Base-by-base conservation (phyloP, 495 filamentous ascomycete species). In the Hyaloscypha bicolor region DNA sequence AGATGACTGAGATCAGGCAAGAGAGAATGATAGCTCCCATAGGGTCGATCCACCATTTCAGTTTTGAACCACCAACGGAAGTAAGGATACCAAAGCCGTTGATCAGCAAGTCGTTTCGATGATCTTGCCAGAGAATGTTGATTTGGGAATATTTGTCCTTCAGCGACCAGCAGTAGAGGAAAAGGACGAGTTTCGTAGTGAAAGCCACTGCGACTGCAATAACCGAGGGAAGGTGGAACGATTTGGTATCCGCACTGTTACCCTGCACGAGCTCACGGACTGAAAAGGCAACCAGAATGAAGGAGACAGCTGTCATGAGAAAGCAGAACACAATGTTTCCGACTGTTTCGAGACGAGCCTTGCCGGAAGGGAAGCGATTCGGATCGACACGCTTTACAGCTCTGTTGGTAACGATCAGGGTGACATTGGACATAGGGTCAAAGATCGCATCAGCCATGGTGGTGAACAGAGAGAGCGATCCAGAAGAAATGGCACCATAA, bases 251-350 rank as follows among this genome's bases (percentile, higher is more conserved):
- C 21, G 73, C 60, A 29, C 37, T 22, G 19, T 69, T 73, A n/a
- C 75, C 76, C 6, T 60, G 71, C 12, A 76, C 81, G 9, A 99
- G 80, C 42, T 96, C 90, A 29, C 88, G 83, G 32, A 86, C 80
- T 0, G 93, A 93, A 76, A 97, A 90, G 52, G 94, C 93, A 67
- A 99, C 93, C 29, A 99, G 83, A 76, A 98, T 91, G 69, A 92
- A 83, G 3, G 93, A 97, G 21, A 99, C 94, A 55, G 92, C 81
- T 56, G 87, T 91, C 95, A 99, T 99, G 72, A 99, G 83, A 80
- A 96, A 97, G 79, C 94, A 97, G 82, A 99, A 99, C 68, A 90
- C 87, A 71, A 99, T 98, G 74, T 98, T 99, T 55, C 95, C 95
- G 1, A 93, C 92, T 6, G 93, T 98, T 78, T 99, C 95, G 60